These are phyloP conservation scores for Hymenotorrendiella dingleyae DNA, from an alignment of 2,329 filamentous ascomycete species.

Conservation along the genomic window DNA sequence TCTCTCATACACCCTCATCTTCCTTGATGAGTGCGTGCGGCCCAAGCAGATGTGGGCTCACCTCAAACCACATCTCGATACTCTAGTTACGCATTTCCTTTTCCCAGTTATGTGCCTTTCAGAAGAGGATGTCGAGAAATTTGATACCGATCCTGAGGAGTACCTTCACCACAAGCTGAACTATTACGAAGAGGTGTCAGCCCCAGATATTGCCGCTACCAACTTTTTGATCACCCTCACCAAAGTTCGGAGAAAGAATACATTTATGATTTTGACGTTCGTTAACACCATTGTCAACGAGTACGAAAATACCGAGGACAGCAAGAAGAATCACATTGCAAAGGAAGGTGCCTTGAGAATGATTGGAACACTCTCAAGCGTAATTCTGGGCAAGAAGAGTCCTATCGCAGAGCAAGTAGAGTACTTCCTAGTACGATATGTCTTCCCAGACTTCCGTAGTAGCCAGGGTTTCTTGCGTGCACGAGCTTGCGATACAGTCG, in stretches of 20 bases:
- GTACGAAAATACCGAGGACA: conserved; percentile 77
- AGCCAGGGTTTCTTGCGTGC: conserved; percentile 87
- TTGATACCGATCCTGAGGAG: conserved; percentile 89
- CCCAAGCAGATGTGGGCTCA: conserved; percentile 96
- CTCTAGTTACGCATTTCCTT: conserved; percentile 86
- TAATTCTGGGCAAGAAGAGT: conserved; percentile 96
- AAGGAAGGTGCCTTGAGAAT: conserved; percentile 96
- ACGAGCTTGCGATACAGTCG: conserved; percentile 91
- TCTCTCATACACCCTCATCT: conserved; percentile 87
- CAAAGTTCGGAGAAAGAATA: conserved; percentile 91
- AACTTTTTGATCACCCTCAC: conserved; percentile 95
- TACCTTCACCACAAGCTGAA: conserved; percentile 97
- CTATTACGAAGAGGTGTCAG: conserved; percentile 94
- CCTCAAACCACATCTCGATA: conserved; percentile 88
- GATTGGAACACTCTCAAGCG: conserved; percentile 90
- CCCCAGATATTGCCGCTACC: conserved; percentile 90
- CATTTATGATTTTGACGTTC: conserved; percentile 88
- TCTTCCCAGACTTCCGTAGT: conserved; percentile 96
- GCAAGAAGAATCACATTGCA: conserved; percentile 87
- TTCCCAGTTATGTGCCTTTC: conserved; percentile 93
- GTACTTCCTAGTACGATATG: conserved; percentile 96
- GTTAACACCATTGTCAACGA: conserved; percentile 92
- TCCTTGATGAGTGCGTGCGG: conserved; percentile 94
- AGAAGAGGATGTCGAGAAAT: conserved; percentile 87
- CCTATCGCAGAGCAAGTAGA: conserved; percentile 96